Base-by-base conservation (phyloP, 352 stramenopile genomes). In the Peronosclerospora sorghi region DNA sequence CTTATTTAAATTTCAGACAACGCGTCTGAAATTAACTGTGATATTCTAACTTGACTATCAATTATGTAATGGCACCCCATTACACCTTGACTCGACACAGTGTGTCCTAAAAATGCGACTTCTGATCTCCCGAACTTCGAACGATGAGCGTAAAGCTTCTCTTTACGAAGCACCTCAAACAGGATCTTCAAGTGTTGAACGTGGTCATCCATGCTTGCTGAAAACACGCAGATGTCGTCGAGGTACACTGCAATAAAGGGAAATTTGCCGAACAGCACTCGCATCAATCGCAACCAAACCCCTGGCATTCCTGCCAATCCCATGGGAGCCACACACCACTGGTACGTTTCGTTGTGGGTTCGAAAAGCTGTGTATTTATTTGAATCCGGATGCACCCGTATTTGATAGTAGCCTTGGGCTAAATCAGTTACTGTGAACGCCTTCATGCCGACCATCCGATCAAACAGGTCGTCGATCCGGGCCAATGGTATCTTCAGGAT, bases 31-130 rank as follows among this genome's bases (percentile, higher is more conserved):
- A n/a, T n/a, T n/a, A n/a, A n/a, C n/a, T n/a, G n/a, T n/a, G n/a
- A n/a, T n/a, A n/a, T n/a, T n/a, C n/a, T n/a, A n/a, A n/a, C n/a
- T n/a, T n/a, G n/a, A n/a, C n/a, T n/a, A n/a, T n/a, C n/a, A n/a
- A n/a, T n/a, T n/a, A n/a, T n/a, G n/a, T n/a, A n/a, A n/a, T n/a
- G n/a, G n/a, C n/a, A n/a, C n/a, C n/a, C n/a, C n/a, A n/a, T n/a
- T n/a, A n/a, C n/a, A n/a, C 43, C 43, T 5, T 35, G 5, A 1
- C 1, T 12, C 3, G 8, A 28, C 7, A 51, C 34, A 1, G 21
- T 28, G n/a, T 51, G 44, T 1, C 35, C 44, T 0, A 51, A n/a
- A 19, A 51, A 51, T 0, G 1, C 17, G 7, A 51, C 28, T 6
- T 23, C 24, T 3, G 1, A 3, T 3, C 32, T 35, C 2, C 5